A percentile compares a stretch with the other conserved stretches of the same genome.
Conservation (phyloP, 106 monocot species). For the Platanthera guangdongensis region DNA sequence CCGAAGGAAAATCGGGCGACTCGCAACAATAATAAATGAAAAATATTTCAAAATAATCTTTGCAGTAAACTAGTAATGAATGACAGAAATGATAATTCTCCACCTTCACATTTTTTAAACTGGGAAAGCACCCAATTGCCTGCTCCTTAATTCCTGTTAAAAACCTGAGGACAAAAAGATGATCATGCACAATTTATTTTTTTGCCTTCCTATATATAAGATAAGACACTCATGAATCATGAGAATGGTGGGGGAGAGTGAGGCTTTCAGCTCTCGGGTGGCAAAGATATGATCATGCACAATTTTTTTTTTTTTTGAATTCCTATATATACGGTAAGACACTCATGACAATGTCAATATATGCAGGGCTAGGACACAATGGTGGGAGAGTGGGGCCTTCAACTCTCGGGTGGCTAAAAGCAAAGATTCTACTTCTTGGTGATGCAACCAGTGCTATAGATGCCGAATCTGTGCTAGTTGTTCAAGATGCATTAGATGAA, state of each 20-base stretch:
- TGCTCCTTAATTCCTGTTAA: background rate
- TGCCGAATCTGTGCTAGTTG: background rate
- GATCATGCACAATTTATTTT: background rate
- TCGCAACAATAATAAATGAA: background rate
- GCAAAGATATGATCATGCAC: background rate
- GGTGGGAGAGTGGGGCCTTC: background rate
- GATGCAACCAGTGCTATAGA: background rate
- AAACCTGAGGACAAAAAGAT: background rate
- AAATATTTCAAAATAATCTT: background rate
- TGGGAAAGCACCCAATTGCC: background rate
- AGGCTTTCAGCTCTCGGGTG: background rate
- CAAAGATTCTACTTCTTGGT: constrained; percentile 3
- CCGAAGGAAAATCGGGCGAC: too few relatives aligned
- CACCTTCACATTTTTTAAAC: background rate
- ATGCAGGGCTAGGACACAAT: background rate
- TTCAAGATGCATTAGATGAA: background rate
- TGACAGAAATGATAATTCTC: background rate
- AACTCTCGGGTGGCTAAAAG: background rate
- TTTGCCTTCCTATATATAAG: background rate
- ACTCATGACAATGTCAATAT: background rate
- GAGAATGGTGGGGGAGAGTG: too few relatives aligned
- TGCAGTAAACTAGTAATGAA: background rate
- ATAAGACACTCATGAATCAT: too few relatives aligned
- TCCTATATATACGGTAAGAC: background rate
- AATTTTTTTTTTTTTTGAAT: too few relatives aligned